Base-by-base conservation (phyloP, 2,329 filamentous ascomycete species). In the Neurospora crassa region DNA sequence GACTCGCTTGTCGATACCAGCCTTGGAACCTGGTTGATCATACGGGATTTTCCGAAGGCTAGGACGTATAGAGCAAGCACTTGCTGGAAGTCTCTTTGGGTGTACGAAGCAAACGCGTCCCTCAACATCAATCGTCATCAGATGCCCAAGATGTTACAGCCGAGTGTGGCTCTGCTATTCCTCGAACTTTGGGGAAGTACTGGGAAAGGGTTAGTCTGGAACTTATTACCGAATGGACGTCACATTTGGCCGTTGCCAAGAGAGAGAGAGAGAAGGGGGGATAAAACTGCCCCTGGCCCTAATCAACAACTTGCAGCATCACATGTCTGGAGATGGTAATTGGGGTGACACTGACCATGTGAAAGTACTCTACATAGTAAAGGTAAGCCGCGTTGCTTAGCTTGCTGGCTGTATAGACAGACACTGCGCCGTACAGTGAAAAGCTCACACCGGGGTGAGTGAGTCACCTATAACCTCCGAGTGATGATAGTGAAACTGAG, bases 11-110 rank as follows among this genome's bases (percentile, higher is more conserved):
- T 8, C 53, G 37, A 63, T 34, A 34, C 53, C 16, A 37, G 53
- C 1, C 29, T n/a, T n/a, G 29, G 53, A 63, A 18, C 53, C 53
- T 10, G 8, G 24, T 18, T 11, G 24, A 37, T 16, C 3, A 8
- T 3, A 37, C 29, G 53, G 53, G 53, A 37, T 63, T n/a, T 37
- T 29, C 34, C 29, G 53, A 63, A 3, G 3, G 24, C 53, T 63
- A 29, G 53, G 8, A 34, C 3, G 53, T 63, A 2, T 0, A 11
- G 53, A 11, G 24, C 14, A 63, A 11, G 14, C 29, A 63, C 29
- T 37, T 37, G 24, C 29, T 34, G 7, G 53, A 67, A n/a, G 70
- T n/a, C 68, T 74, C 69, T 5, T 75, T 67, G 72, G 70, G 72
- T n/a, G 73, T 72, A 72, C 71, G 40, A 75, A 73, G 70, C 34